phyloP scores from a whole-genome alignment of 306 rosid genomes.

The Benincasa hispida region DNA sequence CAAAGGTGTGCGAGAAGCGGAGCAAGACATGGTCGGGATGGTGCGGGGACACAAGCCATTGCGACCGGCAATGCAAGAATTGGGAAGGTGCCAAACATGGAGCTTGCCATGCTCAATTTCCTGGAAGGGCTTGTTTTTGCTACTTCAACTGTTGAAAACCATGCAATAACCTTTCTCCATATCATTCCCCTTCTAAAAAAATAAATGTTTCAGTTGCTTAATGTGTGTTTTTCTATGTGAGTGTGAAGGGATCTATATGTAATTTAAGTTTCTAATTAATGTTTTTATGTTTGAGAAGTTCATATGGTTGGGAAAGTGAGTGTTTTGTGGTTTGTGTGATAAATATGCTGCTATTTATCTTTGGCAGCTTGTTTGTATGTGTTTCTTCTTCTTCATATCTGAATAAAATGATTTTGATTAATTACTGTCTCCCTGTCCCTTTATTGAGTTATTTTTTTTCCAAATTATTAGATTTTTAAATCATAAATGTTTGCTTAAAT shows the following conservation, averaged over 20 bases:
- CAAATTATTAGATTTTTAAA: too few species aligned
- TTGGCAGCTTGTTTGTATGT: too few species aligned
- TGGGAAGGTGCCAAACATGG: slow-evolving; percentile 19
- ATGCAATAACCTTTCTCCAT: too few species aligned
- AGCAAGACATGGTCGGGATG: slow-evolving; percentile 25
- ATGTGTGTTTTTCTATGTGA: background rate
- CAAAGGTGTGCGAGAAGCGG: slow-evolving; percentile 10
- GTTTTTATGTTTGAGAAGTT: background rate
- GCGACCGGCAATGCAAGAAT: slow-evolving; percentile 20
- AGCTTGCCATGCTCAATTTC: slow-evolving; percentile 21
- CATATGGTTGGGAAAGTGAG: background rate
- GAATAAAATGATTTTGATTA: too few species aligned
- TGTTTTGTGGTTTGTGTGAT: too few species aligned
- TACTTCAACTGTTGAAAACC: slow-evolving; percentile 15
- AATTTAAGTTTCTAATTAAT: too few species aligned
- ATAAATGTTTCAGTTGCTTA: background rate
- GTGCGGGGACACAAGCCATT: slow-evolving; percentile 9
- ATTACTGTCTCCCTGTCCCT: too few species aligned
- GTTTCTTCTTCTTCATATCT: too few species aligned
- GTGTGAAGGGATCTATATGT: background rate
- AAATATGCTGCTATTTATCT: too few species aligned
- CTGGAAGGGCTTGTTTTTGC: slow-evolving; percentile 30
- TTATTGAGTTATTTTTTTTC: too few species aligned
- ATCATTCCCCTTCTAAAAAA: background rate
- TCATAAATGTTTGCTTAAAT: too few species aligned